Conservation (phyloP, 2,329 filamentous ascomycete genomes). For the Hypoxylon sp. region DNA sequence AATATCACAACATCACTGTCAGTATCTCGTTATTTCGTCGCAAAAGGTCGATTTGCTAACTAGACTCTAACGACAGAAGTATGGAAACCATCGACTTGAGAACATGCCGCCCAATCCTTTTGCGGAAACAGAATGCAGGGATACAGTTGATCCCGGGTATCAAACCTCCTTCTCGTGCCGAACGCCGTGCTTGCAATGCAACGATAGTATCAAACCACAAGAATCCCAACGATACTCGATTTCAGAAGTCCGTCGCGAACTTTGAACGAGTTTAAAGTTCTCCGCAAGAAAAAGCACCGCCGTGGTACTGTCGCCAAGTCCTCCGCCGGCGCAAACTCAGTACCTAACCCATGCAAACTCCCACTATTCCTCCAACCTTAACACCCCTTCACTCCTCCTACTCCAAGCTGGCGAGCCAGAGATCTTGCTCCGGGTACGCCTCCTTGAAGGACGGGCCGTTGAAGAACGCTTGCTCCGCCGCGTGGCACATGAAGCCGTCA, state of each 20-base stretch:
- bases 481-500: background rate
- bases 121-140: background rate
- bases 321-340: background rate
- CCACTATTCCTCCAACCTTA: too few relatives aligned
- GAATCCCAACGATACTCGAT: background rate
- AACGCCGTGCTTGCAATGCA: conserved; percentile 7
- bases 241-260: background rate
- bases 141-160: background rate
- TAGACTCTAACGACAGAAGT: background rate
- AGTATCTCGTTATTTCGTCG: background rate
- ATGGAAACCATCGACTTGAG: background rate
- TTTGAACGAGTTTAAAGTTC: background rate
- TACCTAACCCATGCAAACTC: background rate
- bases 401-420: background rate
- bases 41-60: background rate
- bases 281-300: background rate
- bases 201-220: background rate
- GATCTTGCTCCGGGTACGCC: background rate
- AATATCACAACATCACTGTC: background rate
- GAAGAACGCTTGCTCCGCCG: background rate
- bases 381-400: too few relatives aligned
- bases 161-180: background rate
- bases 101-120: background rate
- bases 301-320: background rate
- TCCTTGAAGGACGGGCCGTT: background rate